A percentile compares a stretch with the other conserved stretches of the same genome.
phyloP scores from a whole-genome alignment of 768 basidiomycete species.

The Roridomyces roridus region DNA sequence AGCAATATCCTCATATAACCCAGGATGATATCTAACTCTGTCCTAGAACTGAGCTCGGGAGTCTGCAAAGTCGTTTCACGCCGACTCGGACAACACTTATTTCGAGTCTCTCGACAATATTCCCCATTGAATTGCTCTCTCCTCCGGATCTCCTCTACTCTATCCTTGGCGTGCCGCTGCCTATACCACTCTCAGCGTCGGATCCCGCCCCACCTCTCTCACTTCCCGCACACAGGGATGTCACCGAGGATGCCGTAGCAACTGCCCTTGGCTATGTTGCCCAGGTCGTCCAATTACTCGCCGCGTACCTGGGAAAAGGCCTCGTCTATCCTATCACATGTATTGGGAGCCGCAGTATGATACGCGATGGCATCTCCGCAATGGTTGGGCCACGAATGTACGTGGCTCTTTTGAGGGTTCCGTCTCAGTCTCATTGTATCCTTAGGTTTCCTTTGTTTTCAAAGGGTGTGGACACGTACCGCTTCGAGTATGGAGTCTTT shows the following conservation, averaged over 20 bases:
- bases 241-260: constrained; percentile 87
- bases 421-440: constrained; percentile 10
- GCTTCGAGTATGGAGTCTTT: constrained; percentile 98
- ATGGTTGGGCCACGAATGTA: constrained; percentile 97
- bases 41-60: constrained; percentile 52
- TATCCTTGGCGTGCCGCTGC: constrained; percentile 87
- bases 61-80: constrained; percentile 55
- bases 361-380: constrained; percentile 90
- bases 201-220: constrained; percentile 87
- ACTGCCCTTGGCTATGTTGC: constrained; percentile 92
- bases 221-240: constrained; percentile 65
- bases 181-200: constrained; percentile 75
- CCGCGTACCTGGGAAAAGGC: constrained; percentile 75
- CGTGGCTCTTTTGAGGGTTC: constrained; percentile 35
- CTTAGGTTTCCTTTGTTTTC: constrained; percentile 93
- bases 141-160: constrained; percentile 89
- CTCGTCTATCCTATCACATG: constrained; percentile 91
- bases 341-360: constrained; percentile 88
- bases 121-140: constrained; percentile 87
- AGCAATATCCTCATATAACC: constrained; percentile 21
- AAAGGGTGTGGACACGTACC: constrained; percentile 93
- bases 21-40: constrained; percentile 20
- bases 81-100: constrained; percentile 69
- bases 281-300: constrained; percentile 82
- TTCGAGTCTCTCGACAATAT: constrained; percentile 76